Conservation (phyloP, 768 basidiomycete species). For the Leccinum disarticulatum region DNA sequence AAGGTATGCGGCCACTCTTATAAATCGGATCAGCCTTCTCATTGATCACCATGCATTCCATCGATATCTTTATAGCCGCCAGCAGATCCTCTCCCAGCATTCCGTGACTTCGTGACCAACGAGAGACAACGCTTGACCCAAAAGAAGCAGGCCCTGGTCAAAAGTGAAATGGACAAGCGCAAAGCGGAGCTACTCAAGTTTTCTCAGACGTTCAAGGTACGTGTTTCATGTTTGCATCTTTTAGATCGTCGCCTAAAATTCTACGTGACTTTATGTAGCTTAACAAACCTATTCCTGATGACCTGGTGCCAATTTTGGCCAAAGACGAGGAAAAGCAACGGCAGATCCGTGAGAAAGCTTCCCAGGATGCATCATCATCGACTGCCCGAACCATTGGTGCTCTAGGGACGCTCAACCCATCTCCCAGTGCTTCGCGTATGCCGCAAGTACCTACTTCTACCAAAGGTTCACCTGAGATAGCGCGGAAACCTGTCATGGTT, state of each 20-base stretch:
- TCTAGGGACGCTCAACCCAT: conserved; percentile 37
- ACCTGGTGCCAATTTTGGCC: conserved; percentile 87
- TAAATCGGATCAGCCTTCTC: conserved; percentile 2
- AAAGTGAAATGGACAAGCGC: conserved; percentile 93
- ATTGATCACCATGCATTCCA: conserved; percentile 4
- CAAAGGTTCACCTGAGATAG: conserved; percentile 31
- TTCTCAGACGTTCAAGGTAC: conserved; percentile 90
- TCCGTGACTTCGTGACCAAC: conserved; percentile 89
- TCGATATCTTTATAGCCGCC: conserved; percentile 46
- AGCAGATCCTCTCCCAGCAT: conserved; percentile 77
- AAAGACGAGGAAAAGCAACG: conserved; percentile 93
- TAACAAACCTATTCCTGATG: conserved; percentile 93
- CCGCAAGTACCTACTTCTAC: conserved; percentile 32
- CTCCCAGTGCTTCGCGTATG: conserved; percentile 49
- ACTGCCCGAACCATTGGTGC: conserved; percentile 71
- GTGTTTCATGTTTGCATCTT: conserved; percentile 14
- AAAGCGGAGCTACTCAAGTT: conserved; percentile 93
- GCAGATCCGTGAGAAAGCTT: conserved; percentile 75
- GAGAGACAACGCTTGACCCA: conserved; percentile 89
- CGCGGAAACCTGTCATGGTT: conserved; percentile 29
- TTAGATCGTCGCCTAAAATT: background rate
- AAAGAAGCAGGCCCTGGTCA: conserved; percentile 85
- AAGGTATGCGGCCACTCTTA: conserved; percentile 44
- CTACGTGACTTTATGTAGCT: conserved; percentile 46
- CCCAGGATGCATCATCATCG: conserved; percentile 60